Base-by-base conservation (phyloP, 2,329 filamentous ascomycete genomes). In the Didymellaceae sp. region DNA sequence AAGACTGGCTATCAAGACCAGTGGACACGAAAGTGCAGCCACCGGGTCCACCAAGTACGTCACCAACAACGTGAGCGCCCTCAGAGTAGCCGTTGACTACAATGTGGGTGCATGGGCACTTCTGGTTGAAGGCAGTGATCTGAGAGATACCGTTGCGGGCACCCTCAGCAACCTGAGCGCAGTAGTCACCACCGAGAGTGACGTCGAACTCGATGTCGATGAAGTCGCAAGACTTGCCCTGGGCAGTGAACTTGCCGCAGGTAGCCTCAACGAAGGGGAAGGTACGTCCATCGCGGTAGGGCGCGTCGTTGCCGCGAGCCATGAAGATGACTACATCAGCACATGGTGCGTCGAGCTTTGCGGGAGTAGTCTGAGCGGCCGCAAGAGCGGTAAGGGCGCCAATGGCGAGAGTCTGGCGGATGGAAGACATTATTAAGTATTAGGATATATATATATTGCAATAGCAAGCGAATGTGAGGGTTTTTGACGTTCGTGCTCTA, bases 41-140 rank as follows among this genome's bases (percentile, higher is more conserved):
- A 54, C 61, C 59, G 39, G 58, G 58, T 54, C 82, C 82, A 62
- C 81, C 84, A 42, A 85, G 73, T 9, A 82, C 80, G 58, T 82
- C 79, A 53, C 85, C 82, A 59, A 81, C 78, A 55, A 85, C 84
- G 69, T 85, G 79, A 33, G 78, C 82, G 31, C 83, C 83, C 78
- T 83, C 52, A 7, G 80, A 84, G 66, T 84, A 86, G 31, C 83
- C 83, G 32, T 85, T 79, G 38, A 85, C 67, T 5, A 86, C 80
- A 32, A 86, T 69, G 60, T 83, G 69, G 14, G 81, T 79, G 60
- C 70, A 72, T 28, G 84, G 83, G 60, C 83, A 86, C 57, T 74
- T 70, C 13, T 73, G 66, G 58, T 84, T 78, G 63, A 81, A 83
- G 25, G 71, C 67, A 46, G 83, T 86, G 8, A 87, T 82, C 6